These are phyloP conservation scores for Trametes villosa DNA, from an alignment of 768 basidiomycete genomes.

Conservation along the genomic window DNA sequence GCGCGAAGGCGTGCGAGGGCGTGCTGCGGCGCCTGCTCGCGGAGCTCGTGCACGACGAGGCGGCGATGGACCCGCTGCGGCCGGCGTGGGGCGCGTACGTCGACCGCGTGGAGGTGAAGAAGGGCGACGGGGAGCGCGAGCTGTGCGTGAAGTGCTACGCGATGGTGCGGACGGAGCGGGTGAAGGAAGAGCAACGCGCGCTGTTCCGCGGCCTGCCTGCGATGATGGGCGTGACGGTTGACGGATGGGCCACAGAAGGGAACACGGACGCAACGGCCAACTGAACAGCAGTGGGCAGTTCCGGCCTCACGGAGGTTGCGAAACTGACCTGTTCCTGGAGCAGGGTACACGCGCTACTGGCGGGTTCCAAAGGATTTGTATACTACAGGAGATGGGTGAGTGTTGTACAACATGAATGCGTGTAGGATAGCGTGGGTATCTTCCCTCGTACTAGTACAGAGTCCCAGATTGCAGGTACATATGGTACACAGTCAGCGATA, in stretches of 20 bases:
- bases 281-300: no score
- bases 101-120: neutral
- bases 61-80: neutral
- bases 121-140: slow-evolving; percentile 2
- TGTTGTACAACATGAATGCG: neutral
- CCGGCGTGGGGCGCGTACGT: neutral
- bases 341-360: no score
- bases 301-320: no score
- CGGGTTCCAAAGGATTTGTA: no score
- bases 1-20: neutral
- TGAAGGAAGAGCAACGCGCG: neutral
- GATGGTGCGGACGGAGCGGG: neutral
- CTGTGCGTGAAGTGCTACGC: slow-evolving; percentile 8
- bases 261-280: no score
- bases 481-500: no score
- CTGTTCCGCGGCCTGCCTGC: slow-evolving; percentile 2
- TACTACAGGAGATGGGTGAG: neutral
- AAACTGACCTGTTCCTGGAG: no score
- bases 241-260: slow-evolving; percentile 2
- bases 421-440: neutral
- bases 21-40: neutral
- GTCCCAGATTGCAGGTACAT: no score
- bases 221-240: slow-evolving; percentile 6
- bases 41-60: neutral
- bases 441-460: neutral